Base-by-base conservation (phyloP, 2,329 filamentous ascomycete species). In the Clonostachys sp. region DNA sequence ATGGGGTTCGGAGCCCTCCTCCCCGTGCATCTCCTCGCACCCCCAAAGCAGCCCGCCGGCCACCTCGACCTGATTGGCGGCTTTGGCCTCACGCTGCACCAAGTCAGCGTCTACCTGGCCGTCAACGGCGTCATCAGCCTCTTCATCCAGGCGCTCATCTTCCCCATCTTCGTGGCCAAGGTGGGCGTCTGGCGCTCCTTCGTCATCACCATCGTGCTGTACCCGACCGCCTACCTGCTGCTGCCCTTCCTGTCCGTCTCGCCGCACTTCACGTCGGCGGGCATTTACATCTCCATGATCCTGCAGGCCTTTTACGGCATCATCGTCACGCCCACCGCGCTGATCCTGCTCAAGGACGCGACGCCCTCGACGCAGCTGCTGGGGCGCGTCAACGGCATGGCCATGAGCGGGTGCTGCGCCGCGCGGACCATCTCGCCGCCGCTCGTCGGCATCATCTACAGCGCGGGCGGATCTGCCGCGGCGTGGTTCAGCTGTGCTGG, bases 271-370 rank as follows among this genome's bases (percentile, higher is more conserved):
- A 61, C 85, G 10, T 83, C 83, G 43, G 61, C 75, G 0, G 83
- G 81, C 10, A 81, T 89, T 24, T 89, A 87, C 60, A 62, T 72
- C n/a, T 83, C 82, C 40, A 68, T 89, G 34, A 67, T 78, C 3
- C 65, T 87, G 48, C 82, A 86, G 52, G 87, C 85, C 54, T 68
- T 87, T 47, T 80, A 84, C 47, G 83, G 83, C 8, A 87, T 89
- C 53, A 72, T 89, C 35, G 80, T 78, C 18, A 86, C 84, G 36
- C 86, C 85, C 1, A 75, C 86, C 9, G 74, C 86, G 1, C 71
- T 89, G 24, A 88, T 89, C 50, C 71, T 89, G 46, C 76, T 89
- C 57, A 89, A 89, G 62, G 83, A 89, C 65, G 83, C 86, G 2
- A 80, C 82, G 5, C 83, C 84, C 0, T 76, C 79, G 5, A 71